Evolutionary conservation across 345 rosid genomes (phyloP).

Genomic region (Excoecaria cochinchinensis): DNA sequence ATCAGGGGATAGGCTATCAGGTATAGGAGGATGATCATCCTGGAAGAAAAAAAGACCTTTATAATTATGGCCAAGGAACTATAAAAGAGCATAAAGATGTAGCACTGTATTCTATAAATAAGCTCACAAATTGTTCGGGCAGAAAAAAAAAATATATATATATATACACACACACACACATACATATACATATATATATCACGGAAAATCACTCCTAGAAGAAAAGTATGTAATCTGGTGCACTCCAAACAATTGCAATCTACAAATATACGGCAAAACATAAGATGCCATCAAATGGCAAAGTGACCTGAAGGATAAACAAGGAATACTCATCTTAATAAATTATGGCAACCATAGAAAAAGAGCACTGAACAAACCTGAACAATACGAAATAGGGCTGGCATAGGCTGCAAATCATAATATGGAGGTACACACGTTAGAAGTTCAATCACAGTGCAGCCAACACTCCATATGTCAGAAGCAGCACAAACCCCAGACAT

Average conservation of each 20-base stretch:
- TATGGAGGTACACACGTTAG: slow-evolving; percentile 97
- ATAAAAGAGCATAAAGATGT: neutral
- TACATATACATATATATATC: too few relatives aligned
- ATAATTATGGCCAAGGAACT: neutral
- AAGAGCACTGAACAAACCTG: slow-evolving; percentile 58
- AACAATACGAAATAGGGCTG: slow-evolving; percentile 95
- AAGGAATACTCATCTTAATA: slow-evolving; percentile 13
- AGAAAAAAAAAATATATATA: neutral
- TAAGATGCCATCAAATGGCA: neutral
- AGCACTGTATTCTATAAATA: neutral
- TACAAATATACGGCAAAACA: slow-evolving; percentile 1
- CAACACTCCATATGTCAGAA: slow-evolving; percentile 99
- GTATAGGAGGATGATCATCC: slow-evolving; percentile 98
- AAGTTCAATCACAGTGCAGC: slow-evolving; percentile 98
- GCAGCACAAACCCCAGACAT: slow-evolving; percentile 99
- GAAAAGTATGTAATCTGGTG: neutral
- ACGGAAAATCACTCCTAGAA: neutral
- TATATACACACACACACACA: too few relatives aligned
- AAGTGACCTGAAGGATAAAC: slow-evolving; percentile 8
- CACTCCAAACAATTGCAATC: neutral
- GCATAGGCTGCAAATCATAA: slow-evolving; percentile 97
- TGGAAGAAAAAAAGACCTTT: slow-evolving; percentile 25
- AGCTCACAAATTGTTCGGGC: neutral
- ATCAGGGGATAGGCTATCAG: slow-evolving; percentile 91
- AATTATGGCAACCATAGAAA: neutral